These are phyloP conservation scores for Botrytis elliptica DNA, from an alignment of 2,329 filamentous ascomycete species.

Conservation along the genomic window DNA sequence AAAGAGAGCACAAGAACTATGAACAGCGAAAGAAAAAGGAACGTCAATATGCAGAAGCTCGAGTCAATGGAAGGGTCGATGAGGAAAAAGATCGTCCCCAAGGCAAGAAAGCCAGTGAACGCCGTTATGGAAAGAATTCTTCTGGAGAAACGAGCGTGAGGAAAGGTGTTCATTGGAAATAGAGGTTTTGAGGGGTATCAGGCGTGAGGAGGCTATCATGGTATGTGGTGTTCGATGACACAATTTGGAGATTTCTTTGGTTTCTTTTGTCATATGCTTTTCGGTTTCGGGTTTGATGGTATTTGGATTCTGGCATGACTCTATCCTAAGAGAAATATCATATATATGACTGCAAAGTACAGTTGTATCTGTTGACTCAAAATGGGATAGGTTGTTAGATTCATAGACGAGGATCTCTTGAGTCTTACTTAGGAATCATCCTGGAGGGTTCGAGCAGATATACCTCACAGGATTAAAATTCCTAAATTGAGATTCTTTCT, in stretches of 20 bases:
- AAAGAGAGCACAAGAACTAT: not conserved
- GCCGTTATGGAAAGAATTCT: not conserved
- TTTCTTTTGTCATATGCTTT: not conserved
- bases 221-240: not conserved
- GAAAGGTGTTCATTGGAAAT: not conserved
- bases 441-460: fast-evolving
- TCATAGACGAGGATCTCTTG: not conserved
- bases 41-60: not conserved
- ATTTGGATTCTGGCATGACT: not conserved
- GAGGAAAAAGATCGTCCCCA: not conserved
- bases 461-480: not conserved
- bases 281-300: not conserved
- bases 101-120: not conserved
- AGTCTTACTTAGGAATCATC: not conserved
- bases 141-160: not conserved
- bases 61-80: not conserved
- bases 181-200: not conserved
- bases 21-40: not conserved
- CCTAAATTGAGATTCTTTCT: not conserved
- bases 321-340: too few species aligned
- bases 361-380: not conserved
- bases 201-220: not conserved
- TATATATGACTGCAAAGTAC: not conserved
- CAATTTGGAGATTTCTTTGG: not conserved
- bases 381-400: not conserved